Evolutionary conservation across 2,329 filamentous ascomycete genomes (phyloP).

Genomic region (Colletotrichum gloeosporioides): DNA sequence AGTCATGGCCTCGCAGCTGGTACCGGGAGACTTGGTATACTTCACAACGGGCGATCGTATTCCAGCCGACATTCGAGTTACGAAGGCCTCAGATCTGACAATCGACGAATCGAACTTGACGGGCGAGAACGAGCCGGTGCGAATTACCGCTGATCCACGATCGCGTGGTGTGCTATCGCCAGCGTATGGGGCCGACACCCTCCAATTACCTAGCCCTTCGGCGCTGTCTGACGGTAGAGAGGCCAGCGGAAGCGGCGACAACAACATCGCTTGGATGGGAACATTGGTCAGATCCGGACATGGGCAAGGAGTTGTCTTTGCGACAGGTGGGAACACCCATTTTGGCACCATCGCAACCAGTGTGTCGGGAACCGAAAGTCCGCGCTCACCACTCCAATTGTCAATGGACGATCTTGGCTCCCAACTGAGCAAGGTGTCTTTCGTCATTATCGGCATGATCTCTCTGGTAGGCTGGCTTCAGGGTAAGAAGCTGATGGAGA

Average conservation of each 20-base stretch:
- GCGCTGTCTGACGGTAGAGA: conserved; percentile 64
- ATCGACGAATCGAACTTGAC: conserved; percentile 98
- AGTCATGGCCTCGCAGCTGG: conserved; percentile 84
- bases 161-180: conserved; percentile 33
- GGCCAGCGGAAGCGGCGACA: conserved; percentile 73
- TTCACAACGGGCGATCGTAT: conserved; percentile 97
- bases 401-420: conserved; percentile 98
- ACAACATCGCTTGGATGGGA: conserved; percentile 98
- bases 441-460: conserved; percentile 91
- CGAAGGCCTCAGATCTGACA: conserved; percentile 84
- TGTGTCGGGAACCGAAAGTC: conserved; percentile 92
- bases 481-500: conserved; percentile 87
- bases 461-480: conserved; percentile 89
- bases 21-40: conserved; percentile 89
- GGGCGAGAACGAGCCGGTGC: conserved; percentile 92
- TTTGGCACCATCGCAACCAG: conserved; percentile 97
- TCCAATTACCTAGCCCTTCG: conserved; percentile 41
- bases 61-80: conserved; percentile 94
- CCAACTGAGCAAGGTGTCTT: conserved; percentile 95
- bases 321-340: conserved; percentile 90
- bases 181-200: conserved; percentile 32
- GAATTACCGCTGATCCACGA: conserved; percentile 72
- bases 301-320: conserved; percentile 96
- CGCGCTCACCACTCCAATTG: conserved; percentile 88
- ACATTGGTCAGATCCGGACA: conserved; percentile 94